Percentiles rank a stretch among this genome's conserved stretches.
These are phyloP conservation scores for Solanum aculeatissimum DNA, from an alignment of 305 asterid genomes.

Conservation along the genomic window DNA sequence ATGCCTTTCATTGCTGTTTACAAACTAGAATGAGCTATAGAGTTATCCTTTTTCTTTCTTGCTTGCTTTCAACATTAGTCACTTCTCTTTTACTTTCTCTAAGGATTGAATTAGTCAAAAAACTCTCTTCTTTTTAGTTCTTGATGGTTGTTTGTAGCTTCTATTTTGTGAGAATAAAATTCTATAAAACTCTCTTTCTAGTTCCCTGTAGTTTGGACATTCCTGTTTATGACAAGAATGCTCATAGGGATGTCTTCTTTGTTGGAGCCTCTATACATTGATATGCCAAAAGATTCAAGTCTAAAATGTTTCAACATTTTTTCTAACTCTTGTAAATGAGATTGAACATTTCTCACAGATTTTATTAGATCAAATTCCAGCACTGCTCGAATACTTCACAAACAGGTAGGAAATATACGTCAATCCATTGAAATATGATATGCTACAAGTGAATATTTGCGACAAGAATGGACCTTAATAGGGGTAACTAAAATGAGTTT, in stretches of 20 bases:
- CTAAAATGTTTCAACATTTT: not conserved
- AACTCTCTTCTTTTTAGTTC: not conserved
- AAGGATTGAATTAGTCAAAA: not conserved
- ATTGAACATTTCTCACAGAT: not conserved
- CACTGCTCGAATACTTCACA: not conserved
- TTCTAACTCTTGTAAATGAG: not conserved
- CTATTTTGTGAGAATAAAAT: not conserved
- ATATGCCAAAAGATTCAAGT: not conserved
- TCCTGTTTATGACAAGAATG: not conserved
- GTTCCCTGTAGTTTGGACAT: not conserved
- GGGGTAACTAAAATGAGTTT: not conserved
- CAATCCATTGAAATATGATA: not conserved
- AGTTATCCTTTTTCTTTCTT: not conserved
- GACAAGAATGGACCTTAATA: not conserved
- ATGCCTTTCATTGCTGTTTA: constrained; percentile 75
- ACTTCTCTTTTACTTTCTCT: not conserved
- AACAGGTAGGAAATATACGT: not conserved
- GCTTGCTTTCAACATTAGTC: not conserved
- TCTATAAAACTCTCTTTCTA: not conserved
- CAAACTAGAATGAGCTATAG: constrained; percentile 20
- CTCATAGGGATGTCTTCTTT: not conserved
- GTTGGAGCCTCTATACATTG: not conserved
- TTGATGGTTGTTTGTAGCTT: not conserved
- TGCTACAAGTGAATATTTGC: not conserved
- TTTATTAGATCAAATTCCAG: not conserved